A percentile compares a stretch with the other conserved stretches of the same genome.
These are phyloP conservation scores for Clathrospora elynae DNA, from an alignment of 2,329 filamentous ascomycete species.

Conservation along the genomic window DNA sequence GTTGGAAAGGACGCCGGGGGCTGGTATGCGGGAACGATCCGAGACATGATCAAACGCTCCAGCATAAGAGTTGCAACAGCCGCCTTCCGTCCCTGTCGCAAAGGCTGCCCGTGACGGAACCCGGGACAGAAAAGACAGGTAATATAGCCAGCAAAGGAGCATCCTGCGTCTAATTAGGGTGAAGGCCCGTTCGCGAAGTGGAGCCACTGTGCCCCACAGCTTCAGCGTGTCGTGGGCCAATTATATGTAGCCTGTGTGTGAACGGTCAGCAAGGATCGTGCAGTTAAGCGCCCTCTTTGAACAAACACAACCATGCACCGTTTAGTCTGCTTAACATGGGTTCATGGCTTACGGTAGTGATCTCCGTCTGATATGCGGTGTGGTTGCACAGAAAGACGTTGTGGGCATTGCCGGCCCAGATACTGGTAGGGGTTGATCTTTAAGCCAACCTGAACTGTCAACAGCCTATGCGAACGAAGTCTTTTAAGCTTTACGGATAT, in stretches of 20 bases:
- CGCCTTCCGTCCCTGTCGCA: conserved; percentile 21
- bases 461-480: neutral
- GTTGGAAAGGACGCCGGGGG: conserved; percentile 7
- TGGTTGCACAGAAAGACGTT: conserved; percentile 29
- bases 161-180: conserved; percentile 37
- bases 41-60: conserved; percentile 19
- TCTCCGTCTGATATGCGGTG: conserved; percentile 23
- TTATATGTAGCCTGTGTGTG: conserved; percentile 20
- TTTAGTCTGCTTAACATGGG: conserved; percentile 18
- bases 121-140: conserved; percentile 15
- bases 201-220: conserved; percentile 31
- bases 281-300: conserved; percentile 25
- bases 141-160: conserved; percentile 34
- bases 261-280: conserved; percentile 20
- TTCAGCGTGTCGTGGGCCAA: conserved; percentile 30
- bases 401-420: conserved; percentile 23
- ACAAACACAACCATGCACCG: conserved; percentile 22
- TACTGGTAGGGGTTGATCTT: conserved; percentile 13
- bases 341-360: conserved; percentile 22
- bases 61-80: conserved; percentile 25
- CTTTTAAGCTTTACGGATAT: neutral
- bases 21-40: conserved; percentile 9
- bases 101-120: conserved; percentile 17
- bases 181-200: conserved; percentile 22
- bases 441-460: conserved; percentile 7